phyloP scores from a whole-genome alignment of 306 rosid species.

The Adenanthera pavonina region DNA sequence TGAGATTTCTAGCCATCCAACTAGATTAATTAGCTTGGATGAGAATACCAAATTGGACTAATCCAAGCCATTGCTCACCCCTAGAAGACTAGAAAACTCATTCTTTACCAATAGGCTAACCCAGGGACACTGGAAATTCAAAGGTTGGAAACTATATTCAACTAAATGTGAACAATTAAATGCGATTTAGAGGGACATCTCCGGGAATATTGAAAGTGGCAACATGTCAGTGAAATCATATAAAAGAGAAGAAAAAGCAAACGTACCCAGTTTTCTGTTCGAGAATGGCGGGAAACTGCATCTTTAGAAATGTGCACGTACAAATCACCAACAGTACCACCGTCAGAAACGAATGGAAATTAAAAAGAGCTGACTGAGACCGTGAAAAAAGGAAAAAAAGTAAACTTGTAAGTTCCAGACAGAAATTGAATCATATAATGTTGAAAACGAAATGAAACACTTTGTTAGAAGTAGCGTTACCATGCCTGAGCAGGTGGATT shows the following conservation, averaged over 20 bases:
- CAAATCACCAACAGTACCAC: slow-evolving; percentile 81
- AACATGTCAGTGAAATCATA: not conserved
- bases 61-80: not conserved
- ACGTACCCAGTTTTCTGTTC: slow-evolving; percentile 78
- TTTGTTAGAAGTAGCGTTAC: slow-evolving; percentile 37
- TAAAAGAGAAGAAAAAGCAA: not conserved
- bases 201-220: not conserved
- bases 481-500: slow-evolving; percentile 36
- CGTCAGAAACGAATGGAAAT: slow-evolving; percentile 81
- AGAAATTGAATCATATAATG: not conserved
- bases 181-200: not conserved
- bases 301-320: slow-evolving; percentile 79
- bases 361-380: slow-evolving; percentile 81
- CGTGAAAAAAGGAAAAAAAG: not conserved
- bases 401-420: not conserved
- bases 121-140: not conserved
- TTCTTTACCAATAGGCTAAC: not conserved
- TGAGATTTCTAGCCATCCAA: not conserved
- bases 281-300: slow-evolving; percentile 79
- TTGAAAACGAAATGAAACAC: not conserved
- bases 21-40: not conserved
- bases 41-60: not conserved
- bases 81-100: not conserved
- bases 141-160: not conserved
- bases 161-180: not conserved